A percentile compares a stretch with the other conserved stretches of the same genome.
These are phyloP conservation scores for Syzygium malaccense DNA, from an alignment of 441 rosid genomes.

Conservation along the genomic window DNA sequence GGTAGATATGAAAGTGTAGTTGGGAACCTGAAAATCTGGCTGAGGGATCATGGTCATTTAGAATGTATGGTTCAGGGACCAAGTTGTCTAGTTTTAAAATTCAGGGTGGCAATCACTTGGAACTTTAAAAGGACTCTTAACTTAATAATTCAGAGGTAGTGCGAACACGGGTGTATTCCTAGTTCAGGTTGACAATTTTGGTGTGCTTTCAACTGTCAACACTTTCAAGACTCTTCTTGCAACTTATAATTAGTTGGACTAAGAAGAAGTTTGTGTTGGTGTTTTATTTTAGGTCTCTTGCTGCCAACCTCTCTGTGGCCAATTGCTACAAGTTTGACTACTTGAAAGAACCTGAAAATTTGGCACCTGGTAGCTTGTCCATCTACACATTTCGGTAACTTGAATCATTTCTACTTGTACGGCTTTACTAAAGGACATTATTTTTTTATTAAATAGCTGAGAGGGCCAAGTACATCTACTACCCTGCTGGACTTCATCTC, in stretches of 20 bases:
- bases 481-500: slow-evolving; percentile 93
- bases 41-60: neutral
- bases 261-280: neutral
- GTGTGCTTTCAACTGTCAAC: neutral
- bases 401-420: too few relatives aligned
- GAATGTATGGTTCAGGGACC: neutral
- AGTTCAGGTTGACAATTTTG: neutral
- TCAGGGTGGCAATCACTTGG: neutral
- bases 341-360: slow-evolving; percentile 57
- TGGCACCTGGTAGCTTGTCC: slow-evolving; percentile 53
- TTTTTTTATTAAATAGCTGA: slow-evolving; percentile 49
- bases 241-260: neutral
- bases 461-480: slow-evolving; percentile 80
- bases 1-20: neutral
- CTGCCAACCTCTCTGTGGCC: slow-evolving; percentile 68
- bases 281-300: slow-evolving; percentile 49
- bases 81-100: neutral
- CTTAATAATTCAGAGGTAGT: too few relatives aligned
- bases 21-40: neutral
- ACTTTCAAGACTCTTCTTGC: neutral
- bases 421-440: neutral
- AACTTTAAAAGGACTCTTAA: neutral
- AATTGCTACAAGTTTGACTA: slow-evolving; percentile 89
- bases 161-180: too few relatives aligned
- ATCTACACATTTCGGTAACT: too few relatives aligned